Percentiles rank a stretch among this genome's conserved stretches.
Conservation (phyloP, 169 alveolate genomes). For the Plasmodium adleri region DNA sequence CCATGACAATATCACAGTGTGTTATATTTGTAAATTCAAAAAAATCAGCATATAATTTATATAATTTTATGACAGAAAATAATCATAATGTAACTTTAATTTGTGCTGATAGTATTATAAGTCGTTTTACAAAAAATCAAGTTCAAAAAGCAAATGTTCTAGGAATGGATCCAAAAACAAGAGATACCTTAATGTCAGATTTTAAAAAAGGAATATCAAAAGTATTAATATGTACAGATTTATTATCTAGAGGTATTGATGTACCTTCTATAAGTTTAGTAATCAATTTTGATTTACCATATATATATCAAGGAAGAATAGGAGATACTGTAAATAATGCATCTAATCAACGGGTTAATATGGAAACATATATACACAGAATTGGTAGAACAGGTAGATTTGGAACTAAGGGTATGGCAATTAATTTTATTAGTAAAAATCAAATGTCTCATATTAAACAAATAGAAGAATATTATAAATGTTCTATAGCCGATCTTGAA, state of each 20-base stretch:
- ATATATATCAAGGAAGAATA: constrained; percentile 81
- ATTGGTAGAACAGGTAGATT: constrained; percentile 99
- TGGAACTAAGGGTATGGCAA: constrained; percentile 97
- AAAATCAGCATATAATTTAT: constrained; percentile 93
- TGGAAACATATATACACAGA: constrained; percentile 96
- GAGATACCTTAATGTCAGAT: constrained; percentile 96
- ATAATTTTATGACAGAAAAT: constrained; percentile 91
- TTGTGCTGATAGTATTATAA: constrained; percentile 76
- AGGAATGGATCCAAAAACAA: constrained; percentile 94
- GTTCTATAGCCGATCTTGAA: constrained; percentile 64
- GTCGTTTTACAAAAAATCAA: constrained; percentile 70
- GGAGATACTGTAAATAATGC: constrained; percentile 10
- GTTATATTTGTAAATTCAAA: constrained; percentile 97
- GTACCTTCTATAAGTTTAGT: constrained; percentile 97
- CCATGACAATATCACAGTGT: constrained; percentile 97
- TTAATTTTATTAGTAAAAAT: constrained; percentile 86
- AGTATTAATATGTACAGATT: constrained; percentile 97
- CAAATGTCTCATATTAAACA: constrained; percentile 83
- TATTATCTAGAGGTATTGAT: constrained; percentile 98
- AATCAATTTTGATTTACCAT: constrained; percentile 95
- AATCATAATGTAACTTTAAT: constrained; percentile 71
- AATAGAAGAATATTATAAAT: constrained; percentile 81
- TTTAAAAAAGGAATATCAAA: constrained; percentile 96
- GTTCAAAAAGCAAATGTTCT: constrained; percentile 85
- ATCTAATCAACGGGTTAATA: constrained; percentile 9